Evolutionary conservation across 805 yeast species (phyloP).

Genomic region (Teunomyces gatunensis): DNA sequence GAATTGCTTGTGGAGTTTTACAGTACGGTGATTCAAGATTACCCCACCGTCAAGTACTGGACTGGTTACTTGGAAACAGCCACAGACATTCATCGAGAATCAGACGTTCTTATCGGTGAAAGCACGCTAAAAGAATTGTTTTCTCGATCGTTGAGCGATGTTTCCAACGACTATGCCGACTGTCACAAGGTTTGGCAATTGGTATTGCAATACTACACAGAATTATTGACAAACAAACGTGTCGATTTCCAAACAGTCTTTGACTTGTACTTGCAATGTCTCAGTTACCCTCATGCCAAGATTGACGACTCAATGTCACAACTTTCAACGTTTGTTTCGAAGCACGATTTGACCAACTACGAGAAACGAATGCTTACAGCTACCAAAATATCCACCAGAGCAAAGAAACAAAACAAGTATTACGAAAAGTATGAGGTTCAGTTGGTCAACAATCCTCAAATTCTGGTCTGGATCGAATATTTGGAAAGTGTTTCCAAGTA

Average conservation of each 20-base stretch:
- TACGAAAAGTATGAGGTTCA: slow-evolving; percentile 36
- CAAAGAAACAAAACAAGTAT: slow-evolving; percentile 25
- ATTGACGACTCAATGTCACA: slow-evolving; percentile 39
- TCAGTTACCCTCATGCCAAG: slow-evolving; percentile 39
- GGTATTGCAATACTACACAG: slow-evolving; percentile 7
- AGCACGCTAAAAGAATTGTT: slow-evolving; percentile 8
- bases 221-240: slow-evolving; percentile 7
- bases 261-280: slow-evolving; percentile 25
- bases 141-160: slow-evolving; percentile 18
- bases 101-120: slow-evolving; percentile 2
- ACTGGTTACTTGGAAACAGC: slow-evolving; percentile 14
- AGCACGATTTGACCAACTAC: slow-evolving; percentile 25
- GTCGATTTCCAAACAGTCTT: slow-evolving; percentile 16
- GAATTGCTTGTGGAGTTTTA: slow-evolving; percentile 14
- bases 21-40: slow-evolving; percentile 13
- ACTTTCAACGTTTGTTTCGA: slow-evolving; percentile 41
- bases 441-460: slow-evolving; percentile 14
- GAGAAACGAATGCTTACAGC: slow-evolving; percentile 36
- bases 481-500: slow-evolving; percentile 23
- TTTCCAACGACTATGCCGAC: slow-evolving; percentile 23
- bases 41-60: slow-evolving; percentile 23
- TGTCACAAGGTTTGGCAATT: slow-evolving; percentile 21
- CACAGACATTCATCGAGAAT: neutral
- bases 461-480: slow-evolving; percentile 30
- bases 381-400: slow-evolving; percentile 25